A percentile compares a stretch with the other conserved stretches of the same genome.
Evolutionary conservation across 2,329 filamentous ascomycete genomes (phyloP).

Genomic region (Dothistroma septosporum): DNA sequence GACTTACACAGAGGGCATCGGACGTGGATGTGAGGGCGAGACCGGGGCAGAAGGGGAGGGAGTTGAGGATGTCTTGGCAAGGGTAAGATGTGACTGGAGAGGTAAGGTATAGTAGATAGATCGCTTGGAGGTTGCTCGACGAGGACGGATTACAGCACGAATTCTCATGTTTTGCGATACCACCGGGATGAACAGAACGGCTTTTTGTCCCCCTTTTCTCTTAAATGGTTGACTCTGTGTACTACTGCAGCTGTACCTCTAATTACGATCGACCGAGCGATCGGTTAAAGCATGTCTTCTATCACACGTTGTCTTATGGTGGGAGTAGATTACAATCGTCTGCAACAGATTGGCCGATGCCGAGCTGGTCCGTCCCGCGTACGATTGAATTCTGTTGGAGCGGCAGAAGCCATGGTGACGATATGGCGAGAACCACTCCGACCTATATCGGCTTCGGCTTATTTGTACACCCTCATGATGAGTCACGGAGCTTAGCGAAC

Average conservation of each 20-base stretch:
- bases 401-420: too few species aligned
- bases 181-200: neutral
- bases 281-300: neutral
- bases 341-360: neutral
- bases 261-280: neutral
- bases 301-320: neutral
- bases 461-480: too few species aligned
- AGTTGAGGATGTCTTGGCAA: conserved; percentile 3
- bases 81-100: neutral
- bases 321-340: neutral
- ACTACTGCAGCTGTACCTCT: neutral
- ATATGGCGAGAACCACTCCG: too few species aligned
- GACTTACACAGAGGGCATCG: neutral
- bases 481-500: too few species aligned
- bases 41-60: conserved; percentile 2
- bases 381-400: too few species aligned
- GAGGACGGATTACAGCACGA: neutral
- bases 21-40: neutral
- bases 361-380: too few species aligned
- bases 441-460: too few species aligned
- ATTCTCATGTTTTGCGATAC: neutral
- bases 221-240: neutral
- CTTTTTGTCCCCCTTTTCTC: neutral
- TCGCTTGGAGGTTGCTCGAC: neutral
- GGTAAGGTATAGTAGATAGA: neutral